Evolutionary conservation across 306 rosid species (phyloP).

Genomic region (Abrus pulchellus): DNA sequence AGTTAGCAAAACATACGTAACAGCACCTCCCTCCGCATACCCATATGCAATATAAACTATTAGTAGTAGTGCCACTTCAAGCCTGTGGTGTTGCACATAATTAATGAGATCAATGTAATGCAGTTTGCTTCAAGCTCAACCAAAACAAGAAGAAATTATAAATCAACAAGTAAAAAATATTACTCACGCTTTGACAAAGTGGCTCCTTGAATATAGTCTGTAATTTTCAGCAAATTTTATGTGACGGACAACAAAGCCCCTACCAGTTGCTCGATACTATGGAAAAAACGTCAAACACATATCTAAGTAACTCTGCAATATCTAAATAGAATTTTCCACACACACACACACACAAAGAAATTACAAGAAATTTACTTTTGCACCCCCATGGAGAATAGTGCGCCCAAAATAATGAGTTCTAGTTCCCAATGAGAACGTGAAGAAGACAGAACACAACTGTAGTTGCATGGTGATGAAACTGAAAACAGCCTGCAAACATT

Average conservation of each 20-base stretch:
- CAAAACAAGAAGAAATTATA: conserved; percentile 1
- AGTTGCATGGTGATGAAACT: conserved; percentile 98
- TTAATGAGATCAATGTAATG: conserved; percentile 32
- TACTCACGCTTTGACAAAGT: conserved; percentile 97
- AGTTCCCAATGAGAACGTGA: conserved; percentile 96
- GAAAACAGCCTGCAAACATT: conserved; percentile 84
- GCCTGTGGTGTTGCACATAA: conserved; percentile 63
- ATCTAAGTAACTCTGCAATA: conserved; percentile 33
- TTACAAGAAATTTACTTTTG: conserved; percentile 67
- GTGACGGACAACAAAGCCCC: conserved; percentile 96
- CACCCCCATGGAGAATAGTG: conserved; percentile 97
- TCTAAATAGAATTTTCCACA: neutral
- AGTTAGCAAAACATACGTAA: conserved; percentile 80
- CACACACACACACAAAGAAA: neutral
- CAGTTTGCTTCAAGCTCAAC: conserved; percentile 33
- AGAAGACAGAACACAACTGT: conserved; percentile 96
- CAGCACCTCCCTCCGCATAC: conserved; percentile 82
- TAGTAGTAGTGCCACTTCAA: conserved; percentile 91
- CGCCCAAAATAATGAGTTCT: conserved; percentile 98
- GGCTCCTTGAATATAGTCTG: conserved; percentile 95
- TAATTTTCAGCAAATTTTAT: conserved; percentile 97
- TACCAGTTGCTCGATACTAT: conserved; percentile 99
- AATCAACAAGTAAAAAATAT: conserved; percentile 26
- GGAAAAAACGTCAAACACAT: conserved; percentile 40
- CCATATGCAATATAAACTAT: conserved; percentile 87